Percentiles rank a stretch among this genome's conserved stretches.
phyloP scores from a whole-genome alignment of 73 alveolate species.

The Paramecium primaurelia region DNA sequence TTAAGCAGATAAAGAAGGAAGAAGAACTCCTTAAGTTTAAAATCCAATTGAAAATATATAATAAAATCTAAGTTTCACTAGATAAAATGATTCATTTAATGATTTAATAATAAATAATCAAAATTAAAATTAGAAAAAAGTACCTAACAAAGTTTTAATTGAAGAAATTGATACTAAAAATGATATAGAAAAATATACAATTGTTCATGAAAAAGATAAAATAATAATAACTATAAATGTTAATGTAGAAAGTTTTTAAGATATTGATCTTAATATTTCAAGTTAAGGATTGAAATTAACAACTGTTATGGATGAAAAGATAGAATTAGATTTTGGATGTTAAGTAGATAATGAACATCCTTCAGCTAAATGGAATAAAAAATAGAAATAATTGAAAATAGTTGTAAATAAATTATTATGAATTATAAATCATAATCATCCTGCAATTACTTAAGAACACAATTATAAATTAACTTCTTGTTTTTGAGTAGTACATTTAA shows the following conservation, averaged over 20 bases:
- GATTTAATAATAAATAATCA: background rate
- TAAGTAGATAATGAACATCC: constrained; percentile 15
- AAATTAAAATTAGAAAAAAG: background rate
- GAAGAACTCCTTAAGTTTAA: background rate
- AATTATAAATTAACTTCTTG: background rate
- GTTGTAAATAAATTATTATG: constrained; percentile 20
- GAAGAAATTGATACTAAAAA: background rate
- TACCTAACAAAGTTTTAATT: background rate
- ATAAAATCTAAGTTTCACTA: background rate
- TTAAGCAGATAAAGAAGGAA: background rate
- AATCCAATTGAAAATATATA: background rate
- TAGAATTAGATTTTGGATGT: constrained; percentile 22
- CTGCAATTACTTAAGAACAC: background rate
- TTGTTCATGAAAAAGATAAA: background rate
- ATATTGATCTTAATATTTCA: constrained; percentile 1
- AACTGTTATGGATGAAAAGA: background rate
- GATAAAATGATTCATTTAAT: background rate
- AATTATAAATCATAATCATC: background rate
- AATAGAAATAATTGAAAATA: background rate
- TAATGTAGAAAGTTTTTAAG: background rate
- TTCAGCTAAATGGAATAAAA: constrained; percentile 30
- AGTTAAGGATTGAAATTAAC: background rate
- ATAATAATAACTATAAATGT: background rate
- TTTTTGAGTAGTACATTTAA: background rate
- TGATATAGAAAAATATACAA: background rate